Base-by-base conservation (phyloP, 1,139 yeast species). In the Yamadazyma songkhlaensis region DNA sequence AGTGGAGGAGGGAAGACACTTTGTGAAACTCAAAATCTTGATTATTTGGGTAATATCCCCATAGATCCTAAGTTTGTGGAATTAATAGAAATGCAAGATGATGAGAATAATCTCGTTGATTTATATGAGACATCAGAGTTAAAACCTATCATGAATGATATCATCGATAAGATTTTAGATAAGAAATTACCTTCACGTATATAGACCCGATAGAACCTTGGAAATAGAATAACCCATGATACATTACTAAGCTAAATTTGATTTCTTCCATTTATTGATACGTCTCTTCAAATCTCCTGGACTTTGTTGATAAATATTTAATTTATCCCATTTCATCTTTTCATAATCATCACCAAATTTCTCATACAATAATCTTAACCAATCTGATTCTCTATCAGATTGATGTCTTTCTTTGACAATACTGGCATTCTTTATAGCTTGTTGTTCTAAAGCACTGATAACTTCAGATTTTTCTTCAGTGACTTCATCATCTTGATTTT, bases 11-110 rank as follows among this genome's bases (percentile, higher is more conserved):
- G 98, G 1, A 61, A 74, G 49, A 63, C 62, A 12, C 64, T 94
- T 36, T 84, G 97, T 22, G 64, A 71, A 26, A 76, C 76, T 37
- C 72, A 79, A 43, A 61, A 68, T 5, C 63, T 92, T 29, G 78
- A 81, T 7, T 89, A 82, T 51, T 65, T 94, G 48, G 98, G 97
- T 0, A 79, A 79, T 39, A 79, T 94, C 3, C 98, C 98, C 1
- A 87, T 94, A 21, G 98, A 92, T 52, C 98, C 98, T 1, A 74
- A 72, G 36, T 92, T 92, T 63, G 95, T 87, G 20, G 89, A 85
- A 48, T 62, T 88, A 72, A 77, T 92, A 12, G 98, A 92, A 56
- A 53, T 57, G 32, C 41, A 42, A 14, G 29, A 37, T 20, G 36
- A 38, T 15, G 32, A 34, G 9, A 51, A 51, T 39, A 54, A 51